Evolutionary conservation across 1,284 basidiomycete species (phyloP).

Genomic region (Austroboletus novae-zelandiae): DNA sequence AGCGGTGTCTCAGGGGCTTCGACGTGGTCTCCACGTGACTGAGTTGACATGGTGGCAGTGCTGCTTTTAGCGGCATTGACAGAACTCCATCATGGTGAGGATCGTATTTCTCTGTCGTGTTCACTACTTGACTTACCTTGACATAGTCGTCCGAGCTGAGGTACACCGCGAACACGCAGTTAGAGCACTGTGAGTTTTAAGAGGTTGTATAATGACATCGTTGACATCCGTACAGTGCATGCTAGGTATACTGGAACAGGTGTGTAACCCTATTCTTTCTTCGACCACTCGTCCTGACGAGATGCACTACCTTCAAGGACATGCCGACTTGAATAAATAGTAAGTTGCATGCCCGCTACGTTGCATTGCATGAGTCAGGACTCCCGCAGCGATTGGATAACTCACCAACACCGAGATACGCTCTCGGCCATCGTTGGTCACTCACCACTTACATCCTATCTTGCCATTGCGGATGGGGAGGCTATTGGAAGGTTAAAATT

Average conservation of each 20-base stretch:
- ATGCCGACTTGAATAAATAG: constrained; percentile 94
- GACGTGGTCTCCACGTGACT: no score
- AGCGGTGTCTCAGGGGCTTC: no score
- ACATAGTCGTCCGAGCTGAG: constrained; percentile 80
- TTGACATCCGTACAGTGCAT: constrained; percentile 62
- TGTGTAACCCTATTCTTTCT: constrained; percentile 34
- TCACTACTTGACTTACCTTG: constrained; percentile 6
- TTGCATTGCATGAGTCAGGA: constrained; percentile 4
- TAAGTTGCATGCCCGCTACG: constrained; percentile 41
- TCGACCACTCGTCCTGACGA: constrained; percentile 4
- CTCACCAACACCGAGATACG: constrained; percentile 96
- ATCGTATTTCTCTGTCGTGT: not conserved
- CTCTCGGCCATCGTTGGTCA: constrained; percentile 91
- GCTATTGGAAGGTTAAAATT: constrained; percentile 87
- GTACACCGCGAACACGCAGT: constrained; percentile 92
- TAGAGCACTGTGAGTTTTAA: constrained; percentile 76
- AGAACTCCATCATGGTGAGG: constrained; percentile 21
- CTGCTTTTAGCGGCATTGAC: not conserved
- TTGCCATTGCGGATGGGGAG: constrained; percentile 93
- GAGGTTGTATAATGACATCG: not conserved
- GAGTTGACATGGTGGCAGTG: constrained; percentile 8
- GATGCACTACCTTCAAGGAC: constrained; percentile 48
- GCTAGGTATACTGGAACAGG: constrained; percentile 94
- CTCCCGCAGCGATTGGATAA: constrained; percentile 85
- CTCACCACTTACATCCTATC: constrained; percentile 79